These are phyloP conservation scores for Colletotrichum chlorophyti DNA, from an alignment of 2,329 filamentous ascomycete genomes.

Conservation along the genomic window DNA sequence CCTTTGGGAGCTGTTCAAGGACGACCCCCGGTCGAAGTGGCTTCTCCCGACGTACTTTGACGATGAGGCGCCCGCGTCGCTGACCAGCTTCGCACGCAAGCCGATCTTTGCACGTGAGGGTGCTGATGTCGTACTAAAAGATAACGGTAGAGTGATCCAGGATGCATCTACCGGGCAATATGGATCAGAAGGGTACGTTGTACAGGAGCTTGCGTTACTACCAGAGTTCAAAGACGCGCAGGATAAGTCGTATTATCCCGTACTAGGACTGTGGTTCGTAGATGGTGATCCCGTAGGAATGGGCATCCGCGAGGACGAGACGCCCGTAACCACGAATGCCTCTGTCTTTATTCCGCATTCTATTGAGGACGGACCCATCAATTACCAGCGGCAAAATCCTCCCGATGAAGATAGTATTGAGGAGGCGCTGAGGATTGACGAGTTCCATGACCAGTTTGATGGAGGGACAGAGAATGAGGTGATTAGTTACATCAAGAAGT, in stretches of 20 bases:
- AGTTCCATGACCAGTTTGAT: neutral
- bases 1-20: constrained; percentile 5
- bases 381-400: neutral
- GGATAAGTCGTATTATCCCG: neutral
- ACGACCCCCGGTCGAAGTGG: constrained; percentile 3
- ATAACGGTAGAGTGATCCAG: neutral
- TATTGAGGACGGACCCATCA: neutral
- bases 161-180: neutral
- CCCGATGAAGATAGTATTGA: neutral
- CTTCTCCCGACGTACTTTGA: constrained; percentile 8
- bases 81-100: constrained; percentile 6
- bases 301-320: neutral
- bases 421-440: neutral
- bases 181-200: neutral
- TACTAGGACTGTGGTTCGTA: constrained; percentile 4
- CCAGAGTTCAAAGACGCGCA: neutral
- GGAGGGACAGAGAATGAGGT: neutral
- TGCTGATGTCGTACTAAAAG: neutral
- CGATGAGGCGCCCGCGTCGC: neutral
- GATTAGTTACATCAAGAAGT: constrained; percentile 1
- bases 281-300: neutral
- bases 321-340: neutral
- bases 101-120: constrained; percentile 12
- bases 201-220: constrained; percentile 1
- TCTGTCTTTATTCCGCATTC: constrained; percentile 2